Base-by-base conservation (phyloP, 106 monocot genomes). In the Narthecium ossifragum region DNA sequence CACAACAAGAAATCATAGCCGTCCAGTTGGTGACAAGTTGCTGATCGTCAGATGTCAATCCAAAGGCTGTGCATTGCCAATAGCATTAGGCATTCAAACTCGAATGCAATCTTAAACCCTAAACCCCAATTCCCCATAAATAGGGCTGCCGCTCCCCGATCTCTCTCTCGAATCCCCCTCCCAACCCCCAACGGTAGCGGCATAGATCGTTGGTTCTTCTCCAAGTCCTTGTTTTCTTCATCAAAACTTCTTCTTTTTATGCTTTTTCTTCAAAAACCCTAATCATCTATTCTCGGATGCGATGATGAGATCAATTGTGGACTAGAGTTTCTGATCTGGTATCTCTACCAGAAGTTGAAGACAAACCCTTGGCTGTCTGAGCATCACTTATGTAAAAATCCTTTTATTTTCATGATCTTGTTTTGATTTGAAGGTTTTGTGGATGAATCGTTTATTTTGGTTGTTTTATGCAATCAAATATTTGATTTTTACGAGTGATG, bases 291-390 rank as follows among this genome's bases (percentile, higher is more conserved):
- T n/a, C n/a, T n/a, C n/a, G 33, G 61, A 21, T 39, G 61, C 25
- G 21, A 37, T 47, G 61, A 31, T 61, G 61, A 61, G 33, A 27
- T 31, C 8, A n/a, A 61, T 4, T 46, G 20, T 61, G 61, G 61
- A 61, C 61, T 61, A 61, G 61, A 61, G 61, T 61, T 61, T 61
- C 61, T 61, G 61, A 61, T 61, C 61, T 61, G 46, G 61, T 46
- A 1, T 31, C 12, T 39, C 2, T 26, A 59, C 40, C 26, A 38
- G 53, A 11, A 30, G 30, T 17, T 53, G 53, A 53, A 53, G 53
- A 31, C 30, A 29, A 53, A 53, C 53, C 53, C 53, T 53, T 53
- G 53, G 53, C 30, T 53, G 53, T 53, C 53, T 53, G 53, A 53
- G 53, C 53, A 30, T 13, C 13, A 51, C 52, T 8, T 25, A 12